Evolutionary conservation across 2,329 filamentous ascomycete genomes (phyloP).

Genomic region (Tolypocladium tropicale): DNA sequence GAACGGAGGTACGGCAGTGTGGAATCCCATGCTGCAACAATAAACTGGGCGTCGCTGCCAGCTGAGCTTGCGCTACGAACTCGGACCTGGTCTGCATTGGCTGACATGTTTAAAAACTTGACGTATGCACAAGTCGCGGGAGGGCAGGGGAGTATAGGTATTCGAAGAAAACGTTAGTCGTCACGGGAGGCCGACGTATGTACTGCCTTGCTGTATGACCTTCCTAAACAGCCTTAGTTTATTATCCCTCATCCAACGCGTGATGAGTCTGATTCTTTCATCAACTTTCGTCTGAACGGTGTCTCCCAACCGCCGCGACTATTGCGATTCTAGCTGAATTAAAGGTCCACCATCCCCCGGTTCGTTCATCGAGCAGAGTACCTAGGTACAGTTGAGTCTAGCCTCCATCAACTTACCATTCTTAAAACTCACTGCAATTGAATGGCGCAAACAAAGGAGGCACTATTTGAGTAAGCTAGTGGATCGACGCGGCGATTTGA

Average conservation of each 20-base stretch:
- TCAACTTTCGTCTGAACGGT: background rate
- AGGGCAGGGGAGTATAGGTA: background rate
- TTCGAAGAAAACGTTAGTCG: background rate
- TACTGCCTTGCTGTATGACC: background rate
- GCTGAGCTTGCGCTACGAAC: background rate
- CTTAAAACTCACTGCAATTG: background rate
- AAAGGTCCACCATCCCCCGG: background rate
- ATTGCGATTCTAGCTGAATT: background rate
- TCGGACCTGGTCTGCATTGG: background rate
- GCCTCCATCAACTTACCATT: background rate
- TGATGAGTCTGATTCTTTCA: background rate
- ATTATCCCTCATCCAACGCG: background rate
- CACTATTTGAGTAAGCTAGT: background rate
- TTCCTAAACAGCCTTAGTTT: background rate
- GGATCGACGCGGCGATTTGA: background rate
- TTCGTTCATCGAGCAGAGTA: background rate
- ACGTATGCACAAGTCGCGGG: background rate
- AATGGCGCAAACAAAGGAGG: background rate
- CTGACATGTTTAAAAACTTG: background rate
- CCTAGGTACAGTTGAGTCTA: background rate
- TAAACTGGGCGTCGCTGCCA: background rate
- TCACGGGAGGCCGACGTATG: background rate
- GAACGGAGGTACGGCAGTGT: background rate
- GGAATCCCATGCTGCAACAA: background rate
- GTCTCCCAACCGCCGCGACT: background rate